Percentiles rank a stretch among this genome's conserved stretches.
These are phyloP conservation scores for Paramyrothecium roridum DNA, from an alignment of 2,329 filamentous ascomycete species.

Conservation along the genomic window DNA sequence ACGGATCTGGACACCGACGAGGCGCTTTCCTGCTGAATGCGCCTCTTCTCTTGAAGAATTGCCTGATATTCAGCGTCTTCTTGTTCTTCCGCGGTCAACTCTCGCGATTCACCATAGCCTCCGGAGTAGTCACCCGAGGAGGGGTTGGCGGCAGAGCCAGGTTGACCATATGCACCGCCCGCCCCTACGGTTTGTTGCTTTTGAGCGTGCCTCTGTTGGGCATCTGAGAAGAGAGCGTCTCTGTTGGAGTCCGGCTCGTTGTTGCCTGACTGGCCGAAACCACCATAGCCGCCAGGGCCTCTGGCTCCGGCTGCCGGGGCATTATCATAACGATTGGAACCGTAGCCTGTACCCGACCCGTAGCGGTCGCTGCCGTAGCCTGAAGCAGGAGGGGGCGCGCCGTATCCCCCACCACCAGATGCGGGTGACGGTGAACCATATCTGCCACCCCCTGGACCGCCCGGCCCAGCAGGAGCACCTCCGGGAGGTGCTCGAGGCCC, in stretches of 20 bases:
- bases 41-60: conserved; percentile 48
- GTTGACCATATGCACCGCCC: conserved; percentile 17
- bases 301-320: conserved; percentile 25
- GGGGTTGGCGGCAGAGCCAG: conserved; percentile 13
- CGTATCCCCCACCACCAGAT: conserved; percentile 11
- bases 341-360: conserved; percentile 30
- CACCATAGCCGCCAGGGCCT: conserved; percentile 59
- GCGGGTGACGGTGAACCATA: conserved; percentile 15
- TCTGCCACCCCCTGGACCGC: conserved; percentile 20
- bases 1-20: conserved; percentile 35
- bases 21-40: conserved; percentile 75
- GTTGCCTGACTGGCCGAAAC: conserved; percentile 46
- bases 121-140: conserved; percentile 32
- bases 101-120: conserved; percentile 65
- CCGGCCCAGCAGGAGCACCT: conserved; percentile 33
- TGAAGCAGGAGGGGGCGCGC: conserved; percentile 23
- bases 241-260: conserved; percentile 49
- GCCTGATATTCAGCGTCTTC: conserved; percentile 70
- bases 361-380: conserved; percentile 55
- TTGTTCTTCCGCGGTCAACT: conserved; percentile 78
- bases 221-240: conserved; percentile 61
- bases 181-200: conserved; percentile 21
- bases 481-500: conserved; percentile 23
- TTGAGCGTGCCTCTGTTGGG: conserved; percentile 45
- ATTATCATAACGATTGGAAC: conserved; percentile 16